phyloP scores from a whole-genome alignment of 192 early-diverging fungal genomes.

The Lobosporangium transversale region DNA sequence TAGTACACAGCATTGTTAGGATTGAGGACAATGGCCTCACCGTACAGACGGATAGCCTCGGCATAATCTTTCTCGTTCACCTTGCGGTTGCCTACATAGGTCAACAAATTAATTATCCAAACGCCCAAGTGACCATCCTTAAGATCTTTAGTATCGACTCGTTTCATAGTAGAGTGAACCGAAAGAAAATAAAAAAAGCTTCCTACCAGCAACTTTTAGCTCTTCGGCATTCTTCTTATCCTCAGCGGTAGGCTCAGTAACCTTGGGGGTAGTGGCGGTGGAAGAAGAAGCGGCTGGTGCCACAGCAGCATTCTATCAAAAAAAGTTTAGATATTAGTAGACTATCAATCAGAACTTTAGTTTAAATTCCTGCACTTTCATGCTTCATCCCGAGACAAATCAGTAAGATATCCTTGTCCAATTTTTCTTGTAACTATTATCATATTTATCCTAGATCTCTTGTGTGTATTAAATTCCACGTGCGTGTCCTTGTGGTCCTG shows the following conservation, averaged over 20 bases:
- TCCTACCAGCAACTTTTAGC: conserved; percentile 75
- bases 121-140: neutral
- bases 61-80: conserved; percentile 85
- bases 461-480: too few species aligned
- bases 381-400: too few species aligned
- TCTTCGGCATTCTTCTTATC: conserved; percentile 87
- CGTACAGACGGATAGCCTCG: conserved; percentile 89
- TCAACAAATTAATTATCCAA: neutral
- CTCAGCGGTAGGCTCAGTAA: conserved; percentile 60
- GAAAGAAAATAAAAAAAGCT: too few species aligned
- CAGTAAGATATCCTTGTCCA: too few species aligned
- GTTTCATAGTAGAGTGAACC: too few species aligned
- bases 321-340: neutral
- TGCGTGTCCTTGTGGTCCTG: too few species aligned
- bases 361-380: too few species aligned
- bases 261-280: conserved; percentile 24
- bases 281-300: conserved; percentile 19
- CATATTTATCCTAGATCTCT: too few species aligned
- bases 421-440: too few species aligned
- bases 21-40: conserved; percentile 90
- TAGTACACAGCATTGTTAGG: conserved; percentile 92
- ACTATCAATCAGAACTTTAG: too few species aligned
- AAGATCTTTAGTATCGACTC: too few species aligned
- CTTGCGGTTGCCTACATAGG: conserved; percentile 73
- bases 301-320: conserved; percentile 34